phyloP scores from a whole-genome alignment of 768 basidiomycete genomes.

The Leccinum subgranulosum region DNA sequence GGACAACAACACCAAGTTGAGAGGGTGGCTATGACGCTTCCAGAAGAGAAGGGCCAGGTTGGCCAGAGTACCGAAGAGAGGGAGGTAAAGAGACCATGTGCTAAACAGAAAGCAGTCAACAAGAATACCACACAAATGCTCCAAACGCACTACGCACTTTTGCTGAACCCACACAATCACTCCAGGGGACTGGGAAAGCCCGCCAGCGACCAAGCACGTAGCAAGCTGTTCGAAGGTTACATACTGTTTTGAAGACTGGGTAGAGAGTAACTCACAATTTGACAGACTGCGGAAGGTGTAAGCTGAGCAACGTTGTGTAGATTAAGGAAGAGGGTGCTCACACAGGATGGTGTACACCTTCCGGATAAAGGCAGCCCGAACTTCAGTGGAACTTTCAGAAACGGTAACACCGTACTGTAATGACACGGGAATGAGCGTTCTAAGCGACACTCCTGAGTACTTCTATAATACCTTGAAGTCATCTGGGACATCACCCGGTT shows the following conservation, averaged over 20 bases:
- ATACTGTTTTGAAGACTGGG: background rate
- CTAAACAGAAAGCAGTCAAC: slow-evolving; percentile 34
- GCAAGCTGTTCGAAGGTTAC: slow-evolving; percentile 42
- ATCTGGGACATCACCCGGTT: slow-evolving; percentile 74
- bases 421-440: slow-evolving; percentile 6
- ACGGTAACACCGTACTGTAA: slow-evolving; percentile 77
- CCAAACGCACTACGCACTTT: slow-evolving; percentile 64
- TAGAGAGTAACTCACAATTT: slow-evolving; percentile 53
- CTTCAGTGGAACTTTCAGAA: slow-evolving; percentile 70
- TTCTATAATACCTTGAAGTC: slow-evolving; percentile 82
- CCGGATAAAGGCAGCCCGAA: slow-evolving; percentile 82
- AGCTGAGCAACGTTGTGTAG: background rate
- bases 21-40: slow-evolving; percentile 89
- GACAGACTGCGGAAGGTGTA: slow-evolving; percentile 49
- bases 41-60: slow-evolving; percentile 82
- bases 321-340: slow-evolving; percentile 39
- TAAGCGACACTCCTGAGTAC: background rate
- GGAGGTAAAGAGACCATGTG: slow-evolving; percentile 76
- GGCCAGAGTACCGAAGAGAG: slow-evolving; percentile 74
- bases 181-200: slow-evolving; percentile 59
- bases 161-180: slow-evolving; percentile 68
- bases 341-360: slow-evolving; percentile 91
- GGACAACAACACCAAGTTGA: slow-evolving; percentile 81
- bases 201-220: slow-evolving; percentile 76
- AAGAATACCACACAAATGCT: background rate